Percentiles rank a stretch among this genome's conserved stretches.
phyloP scores from a whole-genome alignment of 768 basidiomycete species.

The Kwoniella shandongensis region DNA sequence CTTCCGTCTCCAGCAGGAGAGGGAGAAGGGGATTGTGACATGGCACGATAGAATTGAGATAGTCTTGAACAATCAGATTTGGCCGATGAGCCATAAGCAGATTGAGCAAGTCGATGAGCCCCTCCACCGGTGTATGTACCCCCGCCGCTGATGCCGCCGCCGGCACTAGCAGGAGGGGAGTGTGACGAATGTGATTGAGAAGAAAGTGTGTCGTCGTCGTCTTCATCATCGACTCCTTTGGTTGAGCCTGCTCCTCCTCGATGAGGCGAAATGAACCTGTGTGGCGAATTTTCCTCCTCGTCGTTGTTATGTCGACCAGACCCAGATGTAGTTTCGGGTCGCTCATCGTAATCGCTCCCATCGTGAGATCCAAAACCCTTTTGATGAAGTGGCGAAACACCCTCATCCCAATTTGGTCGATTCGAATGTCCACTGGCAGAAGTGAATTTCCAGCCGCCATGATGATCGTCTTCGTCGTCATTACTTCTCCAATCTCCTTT shows the following conservation, averaged over 20 bases:
- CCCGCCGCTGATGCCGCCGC: neutral
- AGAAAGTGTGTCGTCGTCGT: conserved; percentile 1
- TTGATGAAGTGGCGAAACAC: too few species aligned
- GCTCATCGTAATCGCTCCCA: too few species aligned
- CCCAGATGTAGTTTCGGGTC: neutral
- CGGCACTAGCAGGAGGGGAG: too few species aligned
- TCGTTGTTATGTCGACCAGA: neutral
- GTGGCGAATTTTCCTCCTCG: neutral
- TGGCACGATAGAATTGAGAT: conserved; percentile 11
- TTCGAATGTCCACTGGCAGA: too few species aligned
- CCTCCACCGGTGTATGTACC: neutral
- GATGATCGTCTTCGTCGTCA: conserved; percentile 6
- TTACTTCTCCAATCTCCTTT: neutral
- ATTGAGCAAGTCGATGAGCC: conserved; percentile 8
- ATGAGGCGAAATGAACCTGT: neutral
- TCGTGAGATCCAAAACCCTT: too few species aligned
- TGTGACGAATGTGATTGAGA: neutral
- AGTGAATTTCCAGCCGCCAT: too few species aligned
- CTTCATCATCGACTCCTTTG: neutral
- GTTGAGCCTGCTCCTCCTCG: too few species aligned
- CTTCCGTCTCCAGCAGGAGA: too few species aligned
- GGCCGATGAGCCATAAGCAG: conserved; percentile 1
- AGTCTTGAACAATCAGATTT: conserved; percentile 10
- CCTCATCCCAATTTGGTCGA: too few species aligned
- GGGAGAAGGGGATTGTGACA: too few species aligned